phyloP scores from a whole-genome alignment of 306 rosid species.

The Trifolium subterraneum region DNA sequence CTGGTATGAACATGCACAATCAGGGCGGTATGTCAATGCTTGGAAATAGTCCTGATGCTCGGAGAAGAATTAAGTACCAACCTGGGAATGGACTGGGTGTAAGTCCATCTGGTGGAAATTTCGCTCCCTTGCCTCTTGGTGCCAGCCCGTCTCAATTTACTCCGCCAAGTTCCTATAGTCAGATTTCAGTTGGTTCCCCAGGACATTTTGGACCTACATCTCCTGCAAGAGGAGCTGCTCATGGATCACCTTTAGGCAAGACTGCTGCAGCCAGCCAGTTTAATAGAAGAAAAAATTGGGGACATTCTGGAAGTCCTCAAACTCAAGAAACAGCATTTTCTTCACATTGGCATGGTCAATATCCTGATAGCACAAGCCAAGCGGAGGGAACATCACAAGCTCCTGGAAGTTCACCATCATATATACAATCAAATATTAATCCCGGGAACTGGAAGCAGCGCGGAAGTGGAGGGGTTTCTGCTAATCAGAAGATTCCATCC shows the following conservation, averaged over 20 bases:
- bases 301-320: constrained; percentile 77
- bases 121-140: constrained; percentile 95
- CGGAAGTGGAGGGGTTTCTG: constrained; percentile 62
- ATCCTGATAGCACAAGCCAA: constrained; percentile 65
- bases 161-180: constrained; percentile 86
- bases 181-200: constrained; percentile 81
- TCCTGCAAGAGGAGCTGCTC: constrained; percentile 94
- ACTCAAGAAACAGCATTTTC: constrained; percentile 74
- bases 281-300: constrained; percentile 90
- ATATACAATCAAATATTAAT: constrained; percentile 64
- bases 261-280: constrained; percentile 80
- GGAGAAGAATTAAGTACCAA: constrained; percentile 77
- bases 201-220: constrained; percentile 96
- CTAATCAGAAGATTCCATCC: constrained; percentile 62
- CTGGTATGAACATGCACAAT: constrained; percentile 81
- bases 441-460: constrained; percentile 80
- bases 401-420: constrained; percentile 71
- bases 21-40: constrained; percentile 76
- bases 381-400: constrained; percentile 73
- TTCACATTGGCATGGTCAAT: constrained; percentile 79
- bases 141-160: constrained; percentile 98
- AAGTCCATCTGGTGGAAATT: constrained; percentile 91
- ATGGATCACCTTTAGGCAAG: constrained; percentile 96
- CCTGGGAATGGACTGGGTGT: constrained; percentile 86
- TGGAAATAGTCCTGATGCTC: constrained; percentile 95